These are phyloP conservation scores for Aspergillus nomiae DNA, from an alignment of 2,329 filamentous ascomycete genomes.

Conservation along the genomic window DNA sequence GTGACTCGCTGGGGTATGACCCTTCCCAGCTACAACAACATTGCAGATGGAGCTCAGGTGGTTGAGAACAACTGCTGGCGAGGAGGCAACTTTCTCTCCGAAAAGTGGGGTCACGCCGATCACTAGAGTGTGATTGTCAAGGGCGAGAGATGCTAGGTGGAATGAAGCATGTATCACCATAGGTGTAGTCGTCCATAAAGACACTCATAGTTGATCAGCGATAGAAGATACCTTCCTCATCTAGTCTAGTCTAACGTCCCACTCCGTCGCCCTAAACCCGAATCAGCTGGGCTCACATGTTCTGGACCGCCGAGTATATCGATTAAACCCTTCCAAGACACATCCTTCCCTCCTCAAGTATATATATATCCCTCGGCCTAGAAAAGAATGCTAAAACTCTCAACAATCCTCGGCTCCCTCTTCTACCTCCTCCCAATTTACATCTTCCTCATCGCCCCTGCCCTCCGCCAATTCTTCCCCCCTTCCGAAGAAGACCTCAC, in stretches of 20 bases:
- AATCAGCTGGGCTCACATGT: too few relatives aligned
- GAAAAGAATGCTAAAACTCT: slow-evolving; percentile 22
- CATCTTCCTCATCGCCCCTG: slow-evolving; percentile 37
- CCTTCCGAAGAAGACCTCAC: slow-evolving; percentile 13
- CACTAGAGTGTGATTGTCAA: background rate
- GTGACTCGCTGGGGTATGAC: too few relatives aligned
- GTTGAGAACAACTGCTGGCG: background rate
- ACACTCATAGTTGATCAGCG: background rate
- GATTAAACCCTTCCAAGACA: background rate
- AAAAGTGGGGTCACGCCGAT: background rate
- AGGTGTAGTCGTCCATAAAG: too few relatives aligned
- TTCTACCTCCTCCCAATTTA: slow-evolving; percentile 42
- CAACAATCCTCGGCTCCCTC: slow-evolving; percentile 35
- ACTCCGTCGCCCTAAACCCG: too few relatives aligned
- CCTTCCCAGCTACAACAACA: background rate
- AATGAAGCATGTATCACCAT: too few relatives aligned
- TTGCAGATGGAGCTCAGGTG: background rate
- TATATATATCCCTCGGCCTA: background rate
- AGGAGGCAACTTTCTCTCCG: background rate
- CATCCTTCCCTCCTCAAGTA: background rate
- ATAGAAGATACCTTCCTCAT: background rate
- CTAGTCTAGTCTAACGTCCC: background rate
- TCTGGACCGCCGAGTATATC: background rate
- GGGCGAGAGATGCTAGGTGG: background rate
- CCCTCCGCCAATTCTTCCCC: slow-evolving; percentile 31